Conservation (phyloP, 148 eudicot genomes). For the Polygonum maritimum region DNA sequence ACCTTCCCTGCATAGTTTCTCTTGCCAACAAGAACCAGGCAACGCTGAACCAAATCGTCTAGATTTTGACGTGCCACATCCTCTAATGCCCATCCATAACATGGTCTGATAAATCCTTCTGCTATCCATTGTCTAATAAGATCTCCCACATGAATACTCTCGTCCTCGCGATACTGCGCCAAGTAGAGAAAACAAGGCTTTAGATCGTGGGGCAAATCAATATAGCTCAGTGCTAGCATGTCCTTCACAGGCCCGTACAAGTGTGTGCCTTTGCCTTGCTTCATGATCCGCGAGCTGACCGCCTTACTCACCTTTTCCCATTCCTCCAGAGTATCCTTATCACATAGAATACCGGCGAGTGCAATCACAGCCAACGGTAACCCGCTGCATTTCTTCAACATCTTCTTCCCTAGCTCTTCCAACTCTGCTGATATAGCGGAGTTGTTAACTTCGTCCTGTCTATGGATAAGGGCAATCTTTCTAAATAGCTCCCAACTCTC, state of each 20-base stretch:
- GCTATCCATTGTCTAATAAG: slow-evolving; percentile 22
- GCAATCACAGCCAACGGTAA: slow-evolving; percentile 17
- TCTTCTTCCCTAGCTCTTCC: slow-evolving; percentile 16
- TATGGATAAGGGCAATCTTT: too few species aligned
- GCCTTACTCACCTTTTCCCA: slow-evolving; percentile 13
- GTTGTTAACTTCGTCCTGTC: not conserved
- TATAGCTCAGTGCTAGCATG: slow-evolving; percentile 14
- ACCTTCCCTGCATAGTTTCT: too few species aligned
- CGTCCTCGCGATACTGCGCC: slow-evolving; percentile 18
- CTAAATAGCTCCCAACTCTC: not conserved
- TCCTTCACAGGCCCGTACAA: slow-evolving; percentile 8
- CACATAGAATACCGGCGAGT: slow-evolving; percentile 17
- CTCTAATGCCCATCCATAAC: slow-evolving; percentile 10
- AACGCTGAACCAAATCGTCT: slow-evolving; percentile 15
- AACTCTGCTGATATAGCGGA: too few species aligned
- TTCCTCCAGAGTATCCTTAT: slow-evolving; percentile 17
- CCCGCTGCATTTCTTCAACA: slow-evolving; percentile 16
- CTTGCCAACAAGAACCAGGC: too few species aligned
- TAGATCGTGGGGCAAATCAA: slow-evolving; percentile 17
- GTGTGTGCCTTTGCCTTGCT: slow-evolving; percentile 7
- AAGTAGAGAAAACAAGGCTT: slow-evolving; percentile 24
- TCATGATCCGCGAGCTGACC: slow-evolving; percentile 9
- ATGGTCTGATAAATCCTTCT: slow-evolving; percentile 15
- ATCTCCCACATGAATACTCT: slow-evolving; percentile 6
- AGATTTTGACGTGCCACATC: slow-evolving; percentile 12